Conservation (phyloP, 768 basidiomycete genomes). For the Boletus subparvulus region DNA sequence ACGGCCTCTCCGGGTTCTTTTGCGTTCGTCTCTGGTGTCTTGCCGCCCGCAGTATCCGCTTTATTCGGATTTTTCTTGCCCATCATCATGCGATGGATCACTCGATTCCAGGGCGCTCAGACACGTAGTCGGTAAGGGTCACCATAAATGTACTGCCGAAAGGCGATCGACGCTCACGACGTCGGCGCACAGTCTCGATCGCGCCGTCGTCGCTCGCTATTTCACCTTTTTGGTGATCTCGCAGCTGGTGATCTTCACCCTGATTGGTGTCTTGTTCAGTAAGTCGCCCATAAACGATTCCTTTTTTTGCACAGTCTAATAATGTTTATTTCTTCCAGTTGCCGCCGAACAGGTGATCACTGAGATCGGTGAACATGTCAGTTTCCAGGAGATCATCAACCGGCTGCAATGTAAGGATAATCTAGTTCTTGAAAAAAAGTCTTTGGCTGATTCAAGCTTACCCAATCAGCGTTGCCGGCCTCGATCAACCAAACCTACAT, state of each 20-base stretch:
- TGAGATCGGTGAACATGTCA: conserved; percentile 48
- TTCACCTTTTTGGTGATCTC: conserved; percentile 93
- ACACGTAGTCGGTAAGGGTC: conserved; percentile 30
- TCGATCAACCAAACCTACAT: conserved; percentile 87
- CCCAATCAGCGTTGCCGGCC: conserved; percentile 62
- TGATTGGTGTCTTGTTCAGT: conserved; percentile 90
- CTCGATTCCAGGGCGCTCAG: conserved; percentile 61
- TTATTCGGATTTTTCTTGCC: conserved; percentile 91
- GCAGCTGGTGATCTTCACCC: conserved; percentile 90
- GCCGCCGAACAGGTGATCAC: conserved; percentile 42
- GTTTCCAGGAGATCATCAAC: conserved; percentile 45
- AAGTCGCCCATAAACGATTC: conserved; percentile 27
- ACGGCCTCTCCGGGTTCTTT: conserved; percentile 63
- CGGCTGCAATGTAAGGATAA: conserved; percentile 41
- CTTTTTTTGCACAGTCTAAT: background rate
- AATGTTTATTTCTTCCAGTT: conserved; percentile 17
- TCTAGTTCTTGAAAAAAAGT: background rate
- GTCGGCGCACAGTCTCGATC: conserved; percentile 67
- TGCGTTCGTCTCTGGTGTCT: conserved; percentile 85
- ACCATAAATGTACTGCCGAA: background rate
- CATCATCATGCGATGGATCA: conserved; percentile 84
- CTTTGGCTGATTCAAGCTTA: conserved; percentile 1
- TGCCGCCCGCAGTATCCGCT: conserved; percentile 87
- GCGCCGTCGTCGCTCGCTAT: conserved; percentile 89
- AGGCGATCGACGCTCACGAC: background rate